These are phyloP conservation scores for Microdochium bolleyi DNA, from an alignment of 2,329 filamentous ascomycete species.

Conservation along the genomic window DNA sequence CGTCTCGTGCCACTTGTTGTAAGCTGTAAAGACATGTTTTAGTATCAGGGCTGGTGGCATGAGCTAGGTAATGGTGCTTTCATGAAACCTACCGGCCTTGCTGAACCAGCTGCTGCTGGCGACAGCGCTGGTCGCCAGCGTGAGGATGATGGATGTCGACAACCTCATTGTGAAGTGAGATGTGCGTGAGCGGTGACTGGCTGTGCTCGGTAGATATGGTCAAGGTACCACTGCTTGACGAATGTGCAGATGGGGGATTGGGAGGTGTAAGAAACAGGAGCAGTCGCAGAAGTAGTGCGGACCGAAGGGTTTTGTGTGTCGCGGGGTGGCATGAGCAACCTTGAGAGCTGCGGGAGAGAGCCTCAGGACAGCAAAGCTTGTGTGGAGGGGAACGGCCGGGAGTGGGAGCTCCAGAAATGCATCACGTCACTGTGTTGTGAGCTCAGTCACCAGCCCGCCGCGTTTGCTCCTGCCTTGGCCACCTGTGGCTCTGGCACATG, in stretches of 20 bases:
- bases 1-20: slow-evolving; percentile 98
- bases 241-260: neutral
- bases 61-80: slow-evolving; percentile 3
- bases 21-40: slow-evolving; percentile 48
- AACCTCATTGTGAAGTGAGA: slow-evolving; percentile 61
- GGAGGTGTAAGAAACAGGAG: neutral
- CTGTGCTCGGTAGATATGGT: neutral
- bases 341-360: neutral
- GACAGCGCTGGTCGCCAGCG: slow-evolving; percentile 62
- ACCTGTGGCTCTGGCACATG: neutral
- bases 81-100: slow-evolving; percentile 62
- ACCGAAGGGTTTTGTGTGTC: neutral
- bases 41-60: slow-evolving; percentile 7
- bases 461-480: slow-evolving; percentile 1
- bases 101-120: slow-evolving; percentile 77
- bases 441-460: neutral
- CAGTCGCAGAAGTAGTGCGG: neutral
- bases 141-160: slow-evolving; percentile 60
- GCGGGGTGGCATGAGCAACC: neutral
- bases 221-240: neutral
- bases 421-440: neutral
- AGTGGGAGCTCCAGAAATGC: neutral
- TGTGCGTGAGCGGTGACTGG: neutral
- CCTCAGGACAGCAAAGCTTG: neutral
- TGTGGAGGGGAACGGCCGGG: neutral